Evolutionary conservation across 345 rosid genomes (phyloP), one percentile per base, ranked within the genome.

Genomic region (Carallia brachiata): DNA sequence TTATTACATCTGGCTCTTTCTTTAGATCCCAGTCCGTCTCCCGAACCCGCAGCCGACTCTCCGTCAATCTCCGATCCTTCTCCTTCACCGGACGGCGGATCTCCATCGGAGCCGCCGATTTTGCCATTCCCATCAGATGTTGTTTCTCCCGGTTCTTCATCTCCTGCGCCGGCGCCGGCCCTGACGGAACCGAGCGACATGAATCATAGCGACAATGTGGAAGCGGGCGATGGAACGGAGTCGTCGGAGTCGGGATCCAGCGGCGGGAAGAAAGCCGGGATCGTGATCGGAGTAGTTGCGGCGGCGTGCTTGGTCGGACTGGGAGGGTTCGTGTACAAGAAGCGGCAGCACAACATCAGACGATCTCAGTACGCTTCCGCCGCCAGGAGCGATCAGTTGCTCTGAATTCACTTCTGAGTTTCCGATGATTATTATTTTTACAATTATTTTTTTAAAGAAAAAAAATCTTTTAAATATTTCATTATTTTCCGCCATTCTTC

Each of bases 201-300:
- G 23, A 23, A 23, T 23, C 23, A 23, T 0, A 23, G 23, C 23
- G 23, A 72, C n/a, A 62, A 68, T 68, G 50, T 61, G 47, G 75
- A 68, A 1, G 82, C 80, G 8, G 75, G 72, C 3, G 65, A 32
- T 3, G 69, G 36, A 6, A 72, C 67, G 19, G 70, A 40, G 47
- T 37, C 52, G 2, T 2, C 2, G 60, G 59, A 84, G 3, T 73
- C 61, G 6, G 84, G 87, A 66, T 75, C 78, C 71, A 73, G 80
- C 73, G 84, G 87, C 16, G 92, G 93, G 39, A 76, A 84, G 79
- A 88, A 83, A 78, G 90, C 85, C 0, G 93, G 94, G 39, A 81
- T 88, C 52, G 87, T 69, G 52, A 36, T 87, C 17, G 91, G 80
- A 50, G 85, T 83, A 68, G 13, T 89, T 1, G 79, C 69, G 55